A percentile compares a stretch with the other conserved stretches of the same genome.
These are phyloP conservation scores for Irpex sp. DNA, from an alignment of 1,284 basidiomycete genomes.

Conservation along the genomic window DNA sequence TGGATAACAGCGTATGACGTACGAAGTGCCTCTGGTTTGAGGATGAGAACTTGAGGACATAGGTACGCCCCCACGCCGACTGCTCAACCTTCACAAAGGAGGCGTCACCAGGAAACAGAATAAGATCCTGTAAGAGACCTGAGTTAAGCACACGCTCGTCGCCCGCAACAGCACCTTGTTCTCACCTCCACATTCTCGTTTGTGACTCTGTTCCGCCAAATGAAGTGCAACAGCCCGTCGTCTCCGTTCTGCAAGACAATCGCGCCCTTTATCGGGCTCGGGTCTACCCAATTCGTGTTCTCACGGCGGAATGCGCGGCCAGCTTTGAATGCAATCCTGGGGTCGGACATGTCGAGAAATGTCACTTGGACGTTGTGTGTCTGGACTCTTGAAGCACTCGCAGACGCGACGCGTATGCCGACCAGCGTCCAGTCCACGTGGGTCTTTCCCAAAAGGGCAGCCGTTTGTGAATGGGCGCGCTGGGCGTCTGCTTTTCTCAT, in stretches of 20 bases:
- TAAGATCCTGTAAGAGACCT: conserved; percentile 52
- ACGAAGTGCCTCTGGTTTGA: conserved; percentile 81
- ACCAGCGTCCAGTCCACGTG: conserved; percentile 5
- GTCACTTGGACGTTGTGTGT: not conserved
- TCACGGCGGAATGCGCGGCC: conserved; percentile 69
- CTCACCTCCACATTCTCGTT: conserved; percentile 58
- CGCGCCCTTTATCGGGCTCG: conserved; percentile 66
- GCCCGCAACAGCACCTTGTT: conserved; percentile 2
- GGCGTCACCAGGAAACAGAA: conserved; percentile 79
- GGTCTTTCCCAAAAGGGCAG: not conserved
- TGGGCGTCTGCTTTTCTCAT: not conserved
- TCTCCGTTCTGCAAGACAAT: conserved; percentile 64
- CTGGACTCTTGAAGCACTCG: not conserved
- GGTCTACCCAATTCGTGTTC: conserved; percentile 63
- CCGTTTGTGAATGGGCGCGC: not conserved
- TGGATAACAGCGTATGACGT: conserved; percentile 27
- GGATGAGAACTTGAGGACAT: conserved; percentile 78
- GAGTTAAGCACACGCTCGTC: not conserved
- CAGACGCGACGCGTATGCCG: conserved; percentile 8
- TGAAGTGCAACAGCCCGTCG: conserved; percentile 72
- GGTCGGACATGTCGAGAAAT: conserved; percentile 19
- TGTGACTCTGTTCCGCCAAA: conserved; percentile 70
- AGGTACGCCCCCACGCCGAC: conserved; percentile 59
- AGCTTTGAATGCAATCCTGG: conserved; percentile 76
- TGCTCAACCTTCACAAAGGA: conserved; percentile 66